These are phyloP conservation scores for Adiantum capillusveneris DNA, from an alignment of 75 land plant genomes.

Conservation along the genomic window DNA sequence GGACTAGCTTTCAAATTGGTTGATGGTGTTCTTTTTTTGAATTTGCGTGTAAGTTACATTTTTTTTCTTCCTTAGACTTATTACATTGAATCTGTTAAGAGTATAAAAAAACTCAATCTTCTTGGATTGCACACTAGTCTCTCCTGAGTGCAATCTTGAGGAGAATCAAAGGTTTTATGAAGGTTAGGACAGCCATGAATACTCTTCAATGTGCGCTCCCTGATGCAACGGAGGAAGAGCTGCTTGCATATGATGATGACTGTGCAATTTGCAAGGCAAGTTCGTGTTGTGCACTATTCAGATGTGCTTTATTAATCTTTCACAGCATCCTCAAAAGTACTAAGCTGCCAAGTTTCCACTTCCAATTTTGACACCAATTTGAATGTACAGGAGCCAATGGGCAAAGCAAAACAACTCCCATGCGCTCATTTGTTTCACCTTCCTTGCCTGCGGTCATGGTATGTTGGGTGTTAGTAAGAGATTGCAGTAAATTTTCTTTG, in stretches of 20 bases:
- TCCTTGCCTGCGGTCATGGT: conserved; percentile 92
- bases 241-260: conserved; percentile 80
- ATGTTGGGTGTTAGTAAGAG: conserved; percentile 11
- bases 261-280: conserved; percentile 90
- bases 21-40: conserved; percentile 85
- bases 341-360: too few relatives aligned
- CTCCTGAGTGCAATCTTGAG: conserved; percentile 73
- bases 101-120: too few relatives aligned
- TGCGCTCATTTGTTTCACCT: conserved; percentile 96
- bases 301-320: too few relatives aligned
- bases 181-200: conserved; percentile 56
- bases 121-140: too few relatives aligned
- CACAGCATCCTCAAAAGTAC: too few relatives aligned
- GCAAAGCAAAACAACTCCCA: conserved; percentile 74
- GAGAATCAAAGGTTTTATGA: conserved; percentile 75
- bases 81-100: too few relatives aligned
- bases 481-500: background rate
- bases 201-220: conserved; percentile 82
- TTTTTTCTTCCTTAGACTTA: too few relatives aligned
- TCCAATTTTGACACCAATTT: too few relatives aligned
- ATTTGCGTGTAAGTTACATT: conserved; percentile 85
- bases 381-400: conserved; percentile 92
- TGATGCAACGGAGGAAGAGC: conserved; percentile 79
- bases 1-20: conserved; percentile 89
- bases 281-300: too few relatives aligned